Evolutionary conservation across 371 early-diverging fungal species (phyloP), one percentile per base, ranked within the genome.

Genomic region (Zychaea mexicana): DNA sequence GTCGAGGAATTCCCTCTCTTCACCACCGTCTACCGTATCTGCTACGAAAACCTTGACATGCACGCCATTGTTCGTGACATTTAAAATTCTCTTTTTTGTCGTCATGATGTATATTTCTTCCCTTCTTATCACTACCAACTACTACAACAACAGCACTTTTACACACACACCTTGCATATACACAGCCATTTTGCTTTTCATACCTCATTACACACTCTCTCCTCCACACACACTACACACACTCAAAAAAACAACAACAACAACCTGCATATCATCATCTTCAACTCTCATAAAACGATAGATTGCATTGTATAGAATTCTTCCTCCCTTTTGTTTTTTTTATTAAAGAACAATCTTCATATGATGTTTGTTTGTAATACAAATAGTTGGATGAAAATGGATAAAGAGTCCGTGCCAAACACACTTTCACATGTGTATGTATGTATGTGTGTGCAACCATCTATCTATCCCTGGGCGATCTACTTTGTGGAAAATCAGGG

Each of bases 11-110:
- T 94, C 79, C 97, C 96, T 9, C 74, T 97, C 26, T 95, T 96
- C 77, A 87, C 89, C 8, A 87, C 90, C 58, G 92, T 98, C 12
- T 96, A 98, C 82, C 77, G 87, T 52, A 94, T 98, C 63, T 91
- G 93, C 68, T 97, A 94, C 69, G 91, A 92, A 70, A 69, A 69
- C n/a, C 72, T 74, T 6, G 74, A 77, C 21, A 32, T 71, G 26
- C 77, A 78, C 38, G 62, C 71, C 39, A 77, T 81, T 70, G 72
- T 78, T n/a, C 66, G 66, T 39, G 68, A 73, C 45, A 65, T 73
- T 39, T 73, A 73, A 54, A 57, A 12, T 19, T 17, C 45, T n/a
- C 19, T 17, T n/a, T n/a, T n/a, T n/a, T n/a, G n/a, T n/a, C n/a
- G n/a, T n/a, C n/a, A n/a, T n/a, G n/a, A n/a, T n/a, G n/a, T n/a